phyloP scores from a whole-genome alignment of 352 stramenopile species.

The Pilasporangium apinafurcum region DNA sequence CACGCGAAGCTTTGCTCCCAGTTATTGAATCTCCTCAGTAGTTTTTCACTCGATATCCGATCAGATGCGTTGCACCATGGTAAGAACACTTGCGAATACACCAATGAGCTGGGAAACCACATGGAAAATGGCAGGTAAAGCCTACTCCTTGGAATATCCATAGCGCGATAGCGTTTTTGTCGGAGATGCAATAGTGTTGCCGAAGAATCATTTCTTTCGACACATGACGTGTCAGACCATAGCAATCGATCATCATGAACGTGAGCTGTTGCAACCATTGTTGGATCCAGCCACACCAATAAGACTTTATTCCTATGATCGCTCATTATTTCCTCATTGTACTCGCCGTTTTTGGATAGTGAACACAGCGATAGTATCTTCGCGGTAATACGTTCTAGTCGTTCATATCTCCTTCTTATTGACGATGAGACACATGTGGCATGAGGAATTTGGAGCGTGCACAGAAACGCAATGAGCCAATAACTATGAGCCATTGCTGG shows the following conservation, averaged over 20 bases:
- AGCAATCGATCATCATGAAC: background rate
- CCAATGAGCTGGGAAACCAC: conserved; percentile 9
- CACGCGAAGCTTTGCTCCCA: conserved; percentile 40
- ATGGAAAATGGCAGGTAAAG: conserved; percentile 3
- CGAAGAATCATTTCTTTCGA: background rate
- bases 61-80: too few species aligned
- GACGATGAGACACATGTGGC: background rate
- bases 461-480: conserved; percentile 29
- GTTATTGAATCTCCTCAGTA: conserved; percentile 8
- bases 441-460: conserved; percentile 15
- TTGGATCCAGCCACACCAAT: background rate
- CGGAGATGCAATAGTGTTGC: too few species aligned
- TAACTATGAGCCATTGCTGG: conserved; percentile 13
- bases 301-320: background rate
- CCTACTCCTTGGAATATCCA: background rate
- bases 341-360: too few species aligned
- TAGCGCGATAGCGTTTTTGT: too few species aligned
- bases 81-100: conserved; percentile 19
- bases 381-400: conserved; percentile 2
- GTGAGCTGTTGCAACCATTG: background rate
- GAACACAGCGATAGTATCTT: conserved; percentile 4
- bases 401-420: background rate
- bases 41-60: too few species aligned
- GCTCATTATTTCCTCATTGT: background rate
- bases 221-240: background rate